Evolutionary conservation across 345 rosid species (phyloP).

Genomic region (Melaleuca alternifolia): DNA sequence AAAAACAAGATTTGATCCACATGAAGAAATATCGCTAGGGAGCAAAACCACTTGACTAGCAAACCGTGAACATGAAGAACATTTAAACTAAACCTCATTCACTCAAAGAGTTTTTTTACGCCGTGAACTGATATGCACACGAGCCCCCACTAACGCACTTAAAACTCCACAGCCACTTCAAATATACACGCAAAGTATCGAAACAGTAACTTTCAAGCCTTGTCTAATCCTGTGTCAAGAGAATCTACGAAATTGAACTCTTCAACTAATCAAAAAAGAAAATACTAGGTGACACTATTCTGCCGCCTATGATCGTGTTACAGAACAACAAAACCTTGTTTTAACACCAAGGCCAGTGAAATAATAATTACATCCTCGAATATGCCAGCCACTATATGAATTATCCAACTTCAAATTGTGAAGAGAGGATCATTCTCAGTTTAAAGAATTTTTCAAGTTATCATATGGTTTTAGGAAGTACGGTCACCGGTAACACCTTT

Average conservation of each 20-base stretch:
- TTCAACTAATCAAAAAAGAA: background rate
- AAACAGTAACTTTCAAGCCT: background rate
- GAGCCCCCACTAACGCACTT: background rate
- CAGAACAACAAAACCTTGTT: background rate
- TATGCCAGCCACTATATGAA: background rate
- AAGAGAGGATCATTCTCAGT: background rate
- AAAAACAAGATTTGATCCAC: background rate
- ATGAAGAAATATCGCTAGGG: background rate
- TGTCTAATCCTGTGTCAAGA: background rate
- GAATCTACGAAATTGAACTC: background rate
- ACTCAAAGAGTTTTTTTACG: background rate
- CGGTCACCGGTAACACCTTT: background rate
- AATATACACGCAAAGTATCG: background rate
- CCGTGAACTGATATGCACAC: background rate
- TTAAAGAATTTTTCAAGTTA: background rate
- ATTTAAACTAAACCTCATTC: background rate
- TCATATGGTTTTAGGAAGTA: background rate
- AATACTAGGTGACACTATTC: background rate
- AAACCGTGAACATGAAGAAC: background rate
- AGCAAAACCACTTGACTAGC: background rate
- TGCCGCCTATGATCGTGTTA: background rate
- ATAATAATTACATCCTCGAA: background rate
- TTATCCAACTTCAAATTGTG: background rate
- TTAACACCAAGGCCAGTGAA: background rate
- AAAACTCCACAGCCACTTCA: background rate